Conservation (phyloP, 768 basidiomycete species). For the Clitopilus passeckerianus region DNA sequence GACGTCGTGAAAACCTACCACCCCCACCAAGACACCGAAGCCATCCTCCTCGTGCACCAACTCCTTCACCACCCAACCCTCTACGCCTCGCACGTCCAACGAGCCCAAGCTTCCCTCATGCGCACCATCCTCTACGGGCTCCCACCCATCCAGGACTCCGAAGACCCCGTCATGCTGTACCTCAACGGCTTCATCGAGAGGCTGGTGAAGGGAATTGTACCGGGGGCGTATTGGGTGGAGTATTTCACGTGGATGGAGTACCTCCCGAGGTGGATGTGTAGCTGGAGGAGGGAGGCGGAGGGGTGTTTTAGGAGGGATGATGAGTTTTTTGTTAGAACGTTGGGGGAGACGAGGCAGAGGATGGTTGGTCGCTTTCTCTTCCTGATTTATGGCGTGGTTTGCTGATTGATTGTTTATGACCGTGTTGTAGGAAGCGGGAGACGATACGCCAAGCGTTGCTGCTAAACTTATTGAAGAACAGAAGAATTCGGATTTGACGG, state of each 20-base stretch:
- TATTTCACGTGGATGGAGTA: slow-evolving; percentile 26
- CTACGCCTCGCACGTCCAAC: slow-evolving; percentile 21
- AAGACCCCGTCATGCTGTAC: slow-evolving; percentile 8
- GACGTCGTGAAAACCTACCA: slow-evolving; percentile 12
- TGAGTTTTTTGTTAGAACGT: slow-evolving; percentile 4
- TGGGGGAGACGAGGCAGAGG: slow-evolving; percentile 5
- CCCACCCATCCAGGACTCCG: slow-evolving; percentile 5
- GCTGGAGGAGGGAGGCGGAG: slow-evolving; percentile 13
- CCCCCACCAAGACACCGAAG: slow-evolving; percentile 17
- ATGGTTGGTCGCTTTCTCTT: neutral
- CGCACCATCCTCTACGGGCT: slow-evolving; percentile 12
- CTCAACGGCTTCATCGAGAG: slow-evolving; percentile 18
- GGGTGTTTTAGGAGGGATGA: slow-evolving; percentile 6
- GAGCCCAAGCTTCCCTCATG: slow-evolving; percentile 9
- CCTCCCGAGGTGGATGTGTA: slow-evolving; percentile 19
- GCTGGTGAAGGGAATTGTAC: slow-evolving; percentile 21
- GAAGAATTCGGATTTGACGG: slow-evolving; percentile 6
- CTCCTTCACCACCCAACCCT: slow-evolving; percentile 14
- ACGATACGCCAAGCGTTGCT: slow-evolving; percentile 1
- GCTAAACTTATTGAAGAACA: slow-evolving; percentile 1
- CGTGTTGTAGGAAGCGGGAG: neutral
- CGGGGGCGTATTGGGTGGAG: slow-evolving; percentile 28
- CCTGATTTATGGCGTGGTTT: no score
- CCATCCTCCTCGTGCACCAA: slow-evolving; percentile 15
- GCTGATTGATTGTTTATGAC: no score